Evolutionary conservation across 2,329 filamentous ascomycete genomes (phyloP).

Genomic region (Botrytis deweyae): DNA sequence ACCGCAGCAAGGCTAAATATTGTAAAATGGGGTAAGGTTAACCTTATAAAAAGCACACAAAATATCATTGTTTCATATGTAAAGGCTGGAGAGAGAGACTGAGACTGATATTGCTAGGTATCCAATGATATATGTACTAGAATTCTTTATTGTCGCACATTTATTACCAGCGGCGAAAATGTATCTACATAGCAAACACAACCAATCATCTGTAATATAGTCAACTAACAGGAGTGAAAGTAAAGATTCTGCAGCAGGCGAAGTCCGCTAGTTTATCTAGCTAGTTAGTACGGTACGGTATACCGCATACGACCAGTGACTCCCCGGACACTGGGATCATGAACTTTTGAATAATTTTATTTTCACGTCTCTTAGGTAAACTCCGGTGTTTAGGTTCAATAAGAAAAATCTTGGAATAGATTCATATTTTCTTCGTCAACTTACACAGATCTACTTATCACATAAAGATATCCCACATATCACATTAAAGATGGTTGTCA

Average conservation of each 20-base stretch:
- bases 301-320: background rate
- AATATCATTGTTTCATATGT: background rate
- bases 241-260: constrained; percentile 1
- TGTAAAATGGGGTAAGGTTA: background rate
- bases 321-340: constrained; percentile 3
- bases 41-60: background rate
- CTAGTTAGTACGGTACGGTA: background rate
- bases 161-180: background rate
- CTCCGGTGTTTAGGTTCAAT: background rate
- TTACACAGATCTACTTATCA: constrained; percentile 1
- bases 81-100: background rate
- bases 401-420: background rate
- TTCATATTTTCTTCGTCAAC: background rate
- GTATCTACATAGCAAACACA: background rate
- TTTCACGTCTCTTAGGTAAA: constrained; percentile 2
- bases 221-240: background rate
- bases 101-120: background rate
- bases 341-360: constrained; percentile 6
- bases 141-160: background rate
- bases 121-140: background rate
- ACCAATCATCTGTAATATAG: background rate
- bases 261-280: constrained; percentile 1
- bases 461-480: background rate
- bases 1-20: background rate
- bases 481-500: constrained; percentile 65